phyloP scores from a whole-genome alignment of 2,329 filamentous ascomycete genomes.

The Madurella fahalii region DNA sequence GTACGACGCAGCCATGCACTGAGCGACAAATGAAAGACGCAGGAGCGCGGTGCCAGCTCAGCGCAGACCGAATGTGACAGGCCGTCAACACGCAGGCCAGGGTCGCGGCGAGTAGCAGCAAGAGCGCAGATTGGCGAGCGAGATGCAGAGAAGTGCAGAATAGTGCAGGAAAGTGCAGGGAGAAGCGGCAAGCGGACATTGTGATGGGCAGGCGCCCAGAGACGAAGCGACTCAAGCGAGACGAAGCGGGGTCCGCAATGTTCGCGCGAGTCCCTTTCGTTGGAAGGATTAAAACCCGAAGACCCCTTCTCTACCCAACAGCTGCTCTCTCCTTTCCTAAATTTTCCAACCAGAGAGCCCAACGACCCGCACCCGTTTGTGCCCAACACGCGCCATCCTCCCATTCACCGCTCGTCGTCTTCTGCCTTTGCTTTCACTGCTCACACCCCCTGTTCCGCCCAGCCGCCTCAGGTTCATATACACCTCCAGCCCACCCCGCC shows the following conservation, averaged over 20 bases:
- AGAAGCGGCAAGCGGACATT: constrained; percentile 18
- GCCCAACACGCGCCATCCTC: constrained; percentile 32
- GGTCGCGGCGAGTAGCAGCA: constrained; percentile 10
- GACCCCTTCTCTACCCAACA: constrained; percentile 43
- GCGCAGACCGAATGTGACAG: constrained; percentile 44
- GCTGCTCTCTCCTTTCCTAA: constrained; percentile 27
- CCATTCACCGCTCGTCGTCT: constrained; percentile 7
- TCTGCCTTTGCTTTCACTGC: constrained; percentile 6
- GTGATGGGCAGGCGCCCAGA: constrained; percentile 14
- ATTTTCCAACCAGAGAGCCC: constrained; percentile 29
- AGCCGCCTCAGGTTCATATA: constrained; percentile 13
- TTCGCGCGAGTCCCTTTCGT: background rate
- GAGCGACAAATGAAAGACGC: constrained; percentile 38
- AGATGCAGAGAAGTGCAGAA: constrained; percentile 1
- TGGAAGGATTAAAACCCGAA: constrained; percentile 44
- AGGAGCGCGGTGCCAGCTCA: constrained; percentile 44
- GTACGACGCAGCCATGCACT: constrained; percentile 29
- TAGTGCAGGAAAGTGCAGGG: constrained; percentile 15
- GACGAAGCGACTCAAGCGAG: constrained; percentile 20
- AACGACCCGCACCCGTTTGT: constrained; percentile 31
- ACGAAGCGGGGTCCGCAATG: background rate
- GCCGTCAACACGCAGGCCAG: constrained; percentile 27
- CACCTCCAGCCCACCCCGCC: constrained; percentile 7
- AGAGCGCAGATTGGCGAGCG: constrained; percentile 15
- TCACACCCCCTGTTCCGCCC: constrained; percentile 2